phyloP scores from a whole-genome alignment of 2,329 filamentous ascomycete species.

The Leptographium radiaticola region DNA sequence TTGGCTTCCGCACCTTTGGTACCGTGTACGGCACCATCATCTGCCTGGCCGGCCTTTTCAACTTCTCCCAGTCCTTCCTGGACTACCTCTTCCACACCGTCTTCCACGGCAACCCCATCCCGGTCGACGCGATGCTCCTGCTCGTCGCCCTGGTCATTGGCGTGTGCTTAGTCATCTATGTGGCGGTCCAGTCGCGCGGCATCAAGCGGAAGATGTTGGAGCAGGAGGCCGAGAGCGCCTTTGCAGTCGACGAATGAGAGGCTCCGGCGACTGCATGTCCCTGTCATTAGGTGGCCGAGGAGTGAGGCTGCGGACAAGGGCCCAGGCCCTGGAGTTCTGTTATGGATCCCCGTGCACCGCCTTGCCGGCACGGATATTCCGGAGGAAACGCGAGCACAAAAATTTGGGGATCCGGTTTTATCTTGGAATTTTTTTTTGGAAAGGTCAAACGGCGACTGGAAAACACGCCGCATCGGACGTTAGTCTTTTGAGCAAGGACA shows the following conservation, averaged over 20 bases:
- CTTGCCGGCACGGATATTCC: too few species aligned
- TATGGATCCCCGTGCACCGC: too few species aligned
- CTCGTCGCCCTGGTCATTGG: constrained; percentile 51
- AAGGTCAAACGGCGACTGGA: too few species aligned
- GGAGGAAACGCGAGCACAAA: too few species aligned
- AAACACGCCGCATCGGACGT: neutral
- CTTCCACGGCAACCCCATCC: constrained; percentile 60
- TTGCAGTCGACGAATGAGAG: constrained; percentile 2
- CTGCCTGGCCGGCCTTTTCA: constrained; percentile 69
- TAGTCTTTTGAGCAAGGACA: too few species aligned
- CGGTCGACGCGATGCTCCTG: constrained; percentile 61
- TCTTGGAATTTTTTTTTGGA: too few species aligned
- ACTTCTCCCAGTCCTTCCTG: constrained; percentile 70
- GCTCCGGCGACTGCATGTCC: neutral
- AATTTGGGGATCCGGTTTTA: too few species aligned
- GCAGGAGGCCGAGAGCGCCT: constrained; percentile 18
- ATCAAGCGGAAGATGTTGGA: constrained; percentile 21
- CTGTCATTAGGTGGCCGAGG: too few species aligned
- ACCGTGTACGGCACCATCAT: constrained; percentile 91
- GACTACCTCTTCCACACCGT: constrained; percentile 64
- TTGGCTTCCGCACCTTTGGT: constrained; percentile 82
- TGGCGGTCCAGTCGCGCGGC: constrained; percentile 30
- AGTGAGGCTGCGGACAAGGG: too few species aligned
- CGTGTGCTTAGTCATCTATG: constrained; percentile 50
- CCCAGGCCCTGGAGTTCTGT: too few species aligned